Base-by-base conservation (phyloP, 2,329 filamentous ascomycete species). In the Xylogone sp. region DNA sequence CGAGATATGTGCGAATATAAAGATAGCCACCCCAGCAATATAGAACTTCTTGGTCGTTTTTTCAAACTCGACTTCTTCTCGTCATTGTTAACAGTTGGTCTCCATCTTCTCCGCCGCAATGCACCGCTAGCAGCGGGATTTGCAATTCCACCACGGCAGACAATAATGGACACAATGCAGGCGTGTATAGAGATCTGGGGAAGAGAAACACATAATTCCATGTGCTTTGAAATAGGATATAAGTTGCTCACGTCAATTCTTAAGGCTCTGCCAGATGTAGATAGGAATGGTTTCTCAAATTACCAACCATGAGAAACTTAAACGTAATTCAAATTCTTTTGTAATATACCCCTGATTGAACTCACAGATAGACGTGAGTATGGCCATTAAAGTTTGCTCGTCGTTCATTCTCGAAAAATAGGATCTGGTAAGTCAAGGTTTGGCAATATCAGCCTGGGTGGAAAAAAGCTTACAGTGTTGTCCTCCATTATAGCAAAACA, bases 1-100 rank as follows among this genome's bases (percentile, higher is more conserved):
- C 57, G 62, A 16, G 55, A 59, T 20, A 49, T 66, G 3, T 60
- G 53, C 29, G 59, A 65, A 20, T 49, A 58, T 19, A 21, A 43
- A 43, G 18, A 10, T 8, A 19, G 18, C 7, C 7, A n/a, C 21
- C 42, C 10, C 42, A 10, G n/a, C n/a, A 31, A 31, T 31, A 31
- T 31, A 13, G 42, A 43, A 8, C 42, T 43, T 21, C 18, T 43
- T 19, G 42, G 42, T 10, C 42, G 42, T 7, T 10, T 21, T n/a
- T 43, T 43, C 42, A 43, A 19, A 19, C 42, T 19, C 42, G 42
- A 43, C 18, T 43, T 43, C n/a, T 43, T 43, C 42, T 43, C 7
- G 8, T 7, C 42, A 19, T 8, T 21, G 18, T n/a, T 43, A 10
- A 19, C 18, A n/a, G 42, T 21, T 8, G 7, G 42, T 43, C 18